Base-by-base conservation (phyloP, 2,329 filamentous ascomycete species). In the Penicillium thymicola region DNA sequence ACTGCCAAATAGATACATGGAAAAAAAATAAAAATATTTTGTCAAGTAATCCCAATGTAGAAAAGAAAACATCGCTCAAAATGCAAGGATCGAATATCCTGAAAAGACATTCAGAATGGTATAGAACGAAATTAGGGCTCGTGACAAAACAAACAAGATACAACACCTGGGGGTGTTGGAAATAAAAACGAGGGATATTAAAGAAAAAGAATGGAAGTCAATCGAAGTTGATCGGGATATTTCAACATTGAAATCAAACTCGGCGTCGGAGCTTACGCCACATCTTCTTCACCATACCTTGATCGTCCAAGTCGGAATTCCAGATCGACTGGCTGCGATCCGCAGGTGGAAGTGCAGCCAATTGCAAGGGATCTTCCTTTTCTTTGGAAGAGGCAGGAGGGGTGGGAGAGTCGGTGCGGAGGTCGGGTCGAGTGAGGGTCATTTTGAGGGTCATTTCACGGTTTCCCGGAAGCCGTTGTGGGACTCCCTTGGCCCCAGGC, bases 401-500 rank as follows among this genome's bases (percentile, higher is more conserved):
- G 4, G 63, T 61, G 10, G 65, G 60, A n/a, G 69, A 70, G 14
- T 67, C 59, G 16, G 67, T 70, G 34, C 92, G 86, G 46, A 97
- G 81, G 70, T 97, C 93, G 0, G 92, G 90, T 45, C 92, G 82
- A 4, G 94, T 97, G 53, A 97, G 82, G 0, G 93, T 97, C 92
- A 97, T 96, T 47, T 92, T 89, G 47, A 97, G 77, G 3, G 94
- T 97, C 92, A 97, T 97, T 73, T 97, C 92, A 34, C 92, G 84
- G 54, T 85, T 88, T 34, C 82, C 81, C 0, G 81, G 77, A 2
- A 83, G 76, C 5, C 79, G 79, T 46, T 84, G 82, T 11, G 78
- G 74, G 64, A 82, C 77, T 28, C 69, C 59, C 48, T 78, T 74
- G 9, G 70, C 55, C 34, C 57, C 49, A 8, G 59, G 68, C 53